Evolutionary conservation across 2,329 filamentous ascomycete species (phyloP).

Genomic region (Aureobasidium musti): DNA sequence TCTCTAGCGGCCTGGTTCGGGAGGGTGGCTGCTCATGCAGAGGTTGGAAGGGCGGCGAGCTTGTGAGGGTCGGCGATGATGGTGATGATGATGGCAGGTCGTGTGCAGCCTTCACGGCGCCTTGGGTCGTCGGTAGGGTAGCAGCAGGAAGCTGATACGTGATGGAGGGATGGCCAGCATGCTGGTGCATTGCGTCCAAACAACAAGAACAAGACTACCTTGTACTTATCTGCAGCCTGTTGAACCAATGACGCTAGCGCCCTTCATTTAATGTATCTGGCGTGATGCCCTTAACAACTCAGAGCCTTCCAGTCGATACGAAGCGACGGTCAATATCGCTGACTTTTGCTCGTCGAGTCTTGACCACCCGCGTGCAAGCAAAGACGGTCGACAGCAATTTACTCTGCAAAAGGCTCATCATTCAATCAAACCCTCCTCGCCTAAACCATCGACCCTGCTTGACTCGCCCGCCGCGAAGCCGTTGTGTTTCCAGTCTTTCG

Average conservation of each 20-base stretch:
- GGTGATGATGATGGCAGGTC: neutral
- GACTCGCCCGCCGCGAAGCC: neutral
- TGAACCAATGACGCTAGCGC: constrained; percentile 23
- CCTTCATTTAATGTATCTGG: constrained; percentile 22
- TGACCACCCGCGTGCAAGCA: neutral
- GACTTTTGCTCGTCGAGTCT: constrained; percentile 12
- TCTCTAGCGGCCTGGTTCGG: constrained; percentile 19
- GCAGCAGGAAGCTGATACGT: constrained; percentile 22
- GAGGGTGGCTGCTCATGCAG: constrained; percentile 2
- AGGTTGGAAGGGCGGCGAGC: neutral
- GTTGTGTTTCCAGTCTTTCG: constrained; percentile 16
- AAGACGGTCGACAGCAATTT: constrained; percentile 2
- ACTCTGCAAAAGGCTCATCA: neutral
- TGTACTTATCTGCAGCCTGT: constrained; percentile 13
- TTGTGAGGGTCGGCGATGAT: neutral
- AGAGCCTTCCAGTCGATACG: neutral
- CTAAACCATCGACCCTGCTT: constrained; percentile 12
- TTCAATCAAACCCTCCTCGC: neutral
- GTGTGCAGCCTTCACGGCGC: constrained; percentile 8
- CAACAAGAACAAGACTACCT: constrained; percentile 2
- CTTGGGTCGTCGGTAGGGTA: neutral
- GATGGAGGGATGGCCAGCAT: constrained; percentile 5
- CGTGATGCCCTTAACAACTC: neutral
- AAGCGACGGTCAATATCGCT: neutral
- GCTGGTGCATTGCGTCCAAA: constrained; percentile 17